These are phyloP conservation scores for Lactarius trivialis DNA, from an alignment of 768 basidiomycete species.

Conservation along the genomic window DNA sequence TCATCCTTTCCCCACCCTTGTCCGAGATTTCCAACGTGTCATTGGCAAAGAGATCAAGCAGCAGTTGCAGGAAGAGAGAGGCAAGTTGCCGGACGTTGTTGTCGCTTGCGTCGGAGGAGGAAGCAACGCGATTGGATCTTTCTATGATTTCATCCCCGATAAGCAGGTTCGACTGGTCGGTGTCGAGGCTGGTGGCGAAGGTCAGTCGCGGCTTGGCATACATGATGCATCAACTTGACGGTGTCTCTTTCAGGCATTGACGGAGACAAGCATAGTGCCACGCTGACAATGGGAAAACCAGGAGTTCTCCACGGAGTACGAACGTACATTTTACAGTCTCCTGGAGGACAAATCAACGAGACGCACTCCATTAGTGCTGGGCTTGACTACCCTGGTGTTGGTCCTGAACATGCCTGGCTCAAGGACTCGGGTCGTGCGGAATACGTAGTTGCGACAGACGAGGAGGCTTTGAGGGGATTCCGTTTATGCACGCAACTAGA, in stretches of 20 bases:
- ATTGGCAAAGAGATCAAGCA: conserved; percentile 93
- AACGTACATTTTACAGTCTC: conserved; percentile 89
- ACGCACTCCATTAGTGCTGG: conserved; percentile 97
- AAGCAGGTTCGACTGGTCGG: conserved; percentile 81
- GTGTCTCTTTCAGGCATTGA: conserved; percentile 51
- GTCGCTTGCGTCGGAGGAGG: conserved; percentile 98
- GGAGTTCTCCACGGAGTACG: conserved; percentile 95
- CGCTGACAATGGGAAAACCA: conserved; percentile 82
- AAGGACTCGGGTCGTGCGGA: conserved; percentile 93
- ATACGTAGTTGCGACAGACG: conserved; percentile 90
- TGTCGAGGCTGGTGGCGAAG: conserved; percentile 97
- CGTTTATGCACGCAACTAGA: conserved; percentile 85
- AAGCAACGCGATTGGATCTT: conserved; percentile 95
- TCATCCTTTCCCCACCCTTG: conserved; percentile 98
- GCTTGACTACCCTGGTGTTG: conserved; percentile 94
- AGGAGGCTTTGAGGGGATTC: conserved; percentile 90
- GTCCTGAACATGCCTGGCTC: conserved; percentile 96
- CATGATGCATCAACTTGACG: not conserved
- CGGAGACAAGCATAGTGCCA: conserved; percentile 86
- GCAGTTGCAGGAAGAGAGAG: conserved; percentile 63
- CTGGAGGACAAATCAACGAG: conserved; percentile 89
- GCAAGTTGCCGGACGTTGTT: conserved; percentile 89
- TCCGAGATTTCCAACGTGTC: conserved; percentile 94
- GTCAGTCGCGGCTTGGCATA: conserved; percentile 34
- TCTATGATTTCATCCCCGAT: conserved; percentile 93